Conservation (phyloP, 306 rosid genomes). For the Dalbergia cultrata region DNA sequence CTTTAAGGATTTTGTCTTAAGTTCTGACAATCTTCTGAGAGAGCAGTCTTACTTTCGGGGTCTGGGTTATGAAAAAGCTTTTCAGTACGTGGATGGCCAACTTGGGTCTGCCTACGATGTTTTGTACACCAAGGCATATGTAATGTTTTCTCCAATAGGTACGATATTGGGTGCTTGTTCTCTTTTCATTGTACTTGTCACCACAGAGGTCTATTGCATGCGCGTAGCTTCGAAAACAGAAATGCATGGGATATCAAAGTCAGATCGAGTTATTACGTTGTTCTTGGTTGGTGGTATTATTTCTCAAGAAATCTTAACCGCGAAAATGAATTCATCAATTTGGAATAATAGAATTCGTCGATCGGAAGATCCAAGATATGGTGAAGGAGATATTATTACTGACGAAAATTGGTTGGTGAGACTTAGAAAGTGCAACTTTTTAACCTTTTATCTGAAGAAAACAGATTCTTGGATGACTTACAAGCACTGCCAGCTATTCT, state of each 20-base stretch:
- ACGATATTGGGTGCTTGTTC: not conserved
- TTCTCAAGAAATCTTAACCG: not conserved
- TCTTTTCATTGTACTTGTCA: not conserved
- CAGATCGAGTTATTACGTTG: not conserved
- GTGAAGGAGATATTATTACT: too few species aligned
- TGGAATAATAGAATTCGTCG: not conserved
- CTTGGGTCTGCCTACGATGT: conserved; percentile 1
- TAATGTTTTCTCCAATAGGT: not conserved
- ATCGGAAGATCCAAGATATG: too few species aligned
- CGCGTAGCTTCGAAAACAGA: not conserved
- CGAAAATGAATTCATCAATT: not conserved
- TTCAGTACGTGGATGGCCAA: not conserved
- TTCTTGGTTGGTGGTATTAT: not conserved
- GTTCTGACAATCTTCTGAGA: not conserved
- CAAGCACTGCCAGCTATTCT: too few species aligned
- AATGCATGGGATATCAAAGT: not conserved
- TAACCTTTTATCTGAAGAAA: not conserved
- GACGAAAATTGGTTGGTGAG: not conserved
- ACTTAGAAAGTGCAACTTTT: not conserved
- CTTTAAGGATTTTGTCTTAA: conserved; percentile 1
- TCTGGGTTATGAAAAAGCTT: not conserved
- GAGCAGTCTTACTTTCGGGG: not conserved
- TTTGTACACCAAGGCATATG: conserved; percentile 15
- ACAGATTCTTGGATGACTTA: not conserved
- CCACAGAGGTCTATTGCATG: not conserved